Conservation (phyloP, 2,329 filamentous ascomycete species). For the Podosphaera xanthii region DNA sequence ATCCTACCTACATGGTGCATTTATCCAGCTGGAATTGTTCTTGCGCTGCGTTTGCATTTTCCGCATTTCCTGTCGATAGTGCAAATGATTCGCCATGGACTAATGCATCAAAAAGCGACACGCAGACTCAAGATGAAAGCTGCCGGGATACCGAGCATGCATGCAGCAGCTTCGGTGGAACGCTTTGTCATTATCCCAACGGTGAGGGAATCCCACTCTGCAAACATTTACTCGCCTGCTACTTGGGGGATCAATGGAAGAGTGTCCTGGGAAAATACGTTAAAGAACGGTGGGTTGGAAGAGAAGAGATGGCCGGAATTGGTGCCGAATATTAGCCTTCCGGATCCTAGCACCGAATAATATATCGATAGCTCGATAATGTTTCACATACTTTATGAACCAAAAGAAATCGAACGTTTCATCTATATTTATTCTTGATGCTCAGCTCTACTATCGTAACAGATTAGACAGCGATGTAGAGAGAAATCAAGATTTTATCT, state of each 20-base stretch:
- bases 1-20: slow-evolving; percentile 42
- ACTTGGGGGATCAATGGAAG: slow-evolving; percentile 45
- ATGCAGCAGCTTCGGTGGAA: slow-evolving; percentile 22
- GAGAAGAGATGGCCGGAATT: slow-evolving; percentile 48
- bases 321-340: background rate
- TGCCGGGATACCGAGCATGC: slow-evolving; percentile 2
- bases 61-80: slow-evolving; percentile 30
- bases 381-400: too few species aligned
- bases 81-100: background rate
- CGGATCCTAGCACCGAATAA: background rate
- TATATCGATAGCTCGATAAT: background rate
- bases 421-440: too few species aligned
- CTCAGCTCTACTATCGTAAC: too few species aligned
- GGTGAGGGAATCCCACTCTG: slow-evolving; percentile 33
- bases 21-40: slow-evolving; percentile 67
- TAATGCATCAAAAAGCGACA: background rate
- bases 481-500: too few species aligned
- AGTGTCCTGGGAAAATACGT: slow-evolving; percentile 32
- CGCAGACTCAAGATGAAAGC: background rate
- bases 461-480: too few species aligned
- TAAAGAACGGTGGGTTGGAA: slow-evolving; percentile 28
- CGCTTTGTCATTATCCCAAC: slow-evolving; percentile 15
- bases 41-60: slow-evolving; percentile 64
- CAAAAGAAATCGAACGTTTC: too few species aligned
- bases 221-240: slow-evolving; percentile 74